These are phyloP conservation scores for Suhomyces coccinellae DNA, from an alignment of 1,139 yeast genomes.

Conservation along the genomic window DNA sequence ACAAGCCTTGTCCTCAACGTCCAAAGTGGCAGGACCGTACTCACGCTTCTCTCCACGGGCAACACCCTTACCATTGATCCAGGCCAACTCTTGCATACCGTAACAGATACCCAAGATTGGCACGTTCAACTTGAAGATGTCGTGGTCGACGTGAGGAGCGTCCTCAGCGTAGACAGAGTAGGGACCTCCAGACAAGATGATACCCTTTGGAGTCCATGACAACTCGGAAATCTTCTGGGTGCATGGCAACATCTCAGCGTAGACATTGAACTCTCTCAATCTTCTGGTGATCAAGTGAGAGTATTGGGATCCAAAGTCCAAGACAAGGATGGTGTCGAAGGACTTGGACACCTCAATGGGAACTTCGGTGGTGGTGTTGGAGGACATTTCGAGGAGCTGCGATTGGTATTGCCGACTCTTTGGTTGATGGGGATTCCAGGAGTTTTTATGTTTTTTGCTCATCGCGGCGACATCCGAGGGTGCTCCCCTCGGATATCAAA, in stretches of 20 bases:
- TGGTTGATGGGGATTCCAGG: constrained; percentile 1
- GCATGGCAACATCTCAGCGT: constrained; percentile 99
- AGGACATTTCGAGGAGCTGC: constrained; percentile 11
- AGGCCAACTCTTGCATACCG: constrained; percentile 99
- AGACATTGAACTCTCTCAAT: constrained; percentile 94
- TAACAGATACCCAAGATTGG: constrained; percentile 98
- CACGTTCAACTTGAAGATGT: constrained; percentile 81
- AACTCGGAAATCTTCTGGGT: constrained; percentile 93
- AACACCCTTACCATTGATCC: constrained; percentile 96
- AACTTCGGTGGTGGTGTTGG: constrained; percentile 27
- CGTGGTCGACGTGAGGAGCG: constrained; percentile 98
- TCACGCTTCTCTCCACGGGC: constrained; percentile 97
- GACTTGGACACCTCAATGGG: constrained; percentile 71
- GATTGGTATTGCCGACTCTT: constrained; percentile 6
- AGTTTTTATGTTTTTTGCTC: constrained; percentile 12
- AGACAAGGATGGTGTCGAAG: constrained; percentile 94
- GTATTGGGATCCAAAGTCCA: constrained; percentile 98
- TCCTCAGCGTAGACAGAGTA: constrained; percentile 94
- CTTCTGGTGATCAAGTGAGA: constrained; percentile 96
- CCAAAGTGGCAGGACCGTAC: constrained; percentile 93
- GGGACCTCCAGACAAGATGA: constrained; percentile 96
- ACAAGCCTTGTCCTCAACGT: constrained; percentile 66
- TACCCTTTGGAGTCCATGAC: constrained; percentile 94
- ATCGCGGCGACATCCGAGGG: constrained; percentile 11
- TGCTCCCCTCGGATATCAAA: background rate